These are phyloP conservation scores for Aspergillus sp. DNA, from an alignment of 2,329 filamentous ascomycete genomes.

Conservation along the genomic window DNA sequence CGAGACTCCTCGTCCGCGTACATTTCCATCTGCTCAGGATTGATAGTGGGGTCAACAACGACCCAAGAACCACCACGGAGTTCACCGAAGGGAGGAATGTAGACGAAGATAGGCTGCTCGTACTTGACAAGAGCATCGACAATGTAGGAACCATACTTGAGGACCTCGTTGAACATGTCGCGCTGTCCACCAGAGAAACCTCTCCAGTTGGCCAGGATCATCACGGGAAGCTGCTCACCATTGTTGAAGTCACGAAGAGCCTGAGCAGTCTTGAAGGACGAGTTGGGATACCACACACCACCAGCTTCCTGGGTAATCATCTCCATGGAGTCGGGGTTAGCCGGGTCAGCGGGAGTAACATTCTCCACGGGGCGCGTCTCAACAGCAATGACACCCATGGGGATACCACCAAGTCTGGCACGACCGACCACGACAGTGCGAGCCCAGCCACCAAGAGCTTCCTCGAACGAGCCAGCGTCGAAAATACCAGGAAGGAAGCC, in stretches of 20 bases:
- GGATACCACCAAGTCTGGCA: conserved; percentile 93
- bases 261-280: conserved; percentile 98
- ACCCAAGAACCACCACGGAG: conserved; percentile 99
- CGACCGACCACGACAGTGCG: conserved; percentile 95
- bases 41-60: conserved; percentile 97
- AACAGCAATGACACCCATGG: conserved; percentile 96
- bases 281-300: conserved; percentile 99
- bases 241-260: conserved; percentile 99
- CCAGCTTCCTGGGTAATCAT: conserved; percentile 92
- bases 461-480: conserved; percentile 94
- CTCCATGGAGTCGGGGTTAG: conserved; percentile 97
- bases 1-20: conserved; percentile 94
- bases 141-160: conserved; percentile 99
- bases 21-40: conserved; percentile 97
- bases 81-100: conserved; percentile 95
- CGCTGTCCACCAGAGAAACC: conserved; percentile 99
- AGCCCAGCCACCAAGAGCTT: conserved; percentile 95
- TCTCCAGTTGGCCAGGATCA: conserved; percentile 99
- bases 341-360: conserved; percentile 91
- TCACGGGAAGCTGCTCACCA: conserved; percentile 94
- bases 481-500: conserved; percentile 91
- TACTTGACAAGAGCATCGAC: conserved; percentile 98
- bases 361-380: conserved; percentile 97
- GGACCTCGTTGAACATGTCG: conserved; percentile 99
- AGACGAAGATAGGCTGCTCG: conserved; percentile 97